Conservation (phyloP, 495 filamentous ascomycete species). For the Platismatia glauca region DNA sequence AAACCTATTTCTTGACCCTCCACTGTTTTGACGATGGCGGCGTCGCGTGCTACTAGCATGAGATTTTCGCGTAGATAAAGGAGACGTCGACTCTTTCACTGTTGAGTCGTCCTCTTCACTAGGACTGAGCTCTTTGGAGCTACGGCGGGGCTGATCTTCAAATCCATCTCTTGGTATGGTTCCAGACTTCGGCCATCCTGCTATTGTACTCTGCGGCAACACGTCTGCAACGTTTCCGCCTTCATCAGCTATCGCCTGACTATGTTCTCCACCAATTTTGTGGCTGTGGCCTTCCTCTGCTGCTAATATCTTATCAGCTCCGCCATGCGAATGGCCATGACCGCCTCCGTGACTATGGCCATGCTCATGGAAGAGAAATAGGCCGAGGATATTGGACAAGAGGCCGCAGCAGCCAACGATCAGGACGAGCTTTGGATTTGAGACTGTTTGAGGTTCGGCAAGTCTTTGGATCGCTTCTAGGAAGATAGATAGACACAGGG, state of each 20-base stretch:
- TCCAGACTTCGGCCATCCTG: slow-evolving; percentile 31
- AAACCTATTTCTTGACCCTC: slow-evolving; percentile 44
- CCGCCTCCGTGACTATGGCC: slow-evolving; percentile 67
- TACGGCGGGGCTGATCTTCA: slow-evolving; percentile 24
- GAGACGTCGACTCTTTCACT: slow-evolving; percentile 29
- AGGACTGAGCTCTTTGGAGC: slow-evolving; percentile 11
- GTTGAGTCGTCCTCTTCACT: slow-evolving; percentile 26
- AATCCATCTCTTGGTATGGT: slow-evolving; percentile 34
- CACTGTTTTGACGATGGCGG: slow-evolving; percentile 44
- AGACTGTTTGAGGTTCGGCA: slow-evolving; percentile 77
- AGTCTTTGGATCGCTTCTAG: slow-evolving; percentile 86
- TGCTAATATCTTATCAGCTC: slow-evolving; percentile 29
- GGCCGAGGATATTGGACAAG: slow-evolving; percentile 80
- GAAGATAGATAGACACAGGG: slow-evolving; percentile 89
- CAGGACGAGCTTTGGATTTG: slow-evolving; percentile 73
- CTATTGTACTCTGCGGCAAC: slow-evolving; percentile 29
- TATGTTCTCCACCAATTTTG: slow-evolving; percentile 11
- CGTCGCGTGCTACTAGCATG: slow-evolving; percentile 26
- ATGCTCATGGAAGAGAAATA: slow-evolving; percentile 87
- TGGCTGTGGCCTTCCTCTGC: slow-evolving; percentile 42
- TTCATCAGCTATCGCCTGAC: slow-evolving; percentile 34
- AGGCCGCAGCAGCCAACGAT: slow-evolving; percentile 81
- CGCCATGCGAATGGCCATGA: slow-evolving; percentile 41
- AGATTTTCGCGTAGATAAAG: slow-evolving; percentile 24
- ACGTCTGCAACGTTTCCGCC: slow-evolving; percentile 42